Base-by-base conservation (phyloP, 768 basidiomycete species). In the Termitomyces sp. region DNA sequence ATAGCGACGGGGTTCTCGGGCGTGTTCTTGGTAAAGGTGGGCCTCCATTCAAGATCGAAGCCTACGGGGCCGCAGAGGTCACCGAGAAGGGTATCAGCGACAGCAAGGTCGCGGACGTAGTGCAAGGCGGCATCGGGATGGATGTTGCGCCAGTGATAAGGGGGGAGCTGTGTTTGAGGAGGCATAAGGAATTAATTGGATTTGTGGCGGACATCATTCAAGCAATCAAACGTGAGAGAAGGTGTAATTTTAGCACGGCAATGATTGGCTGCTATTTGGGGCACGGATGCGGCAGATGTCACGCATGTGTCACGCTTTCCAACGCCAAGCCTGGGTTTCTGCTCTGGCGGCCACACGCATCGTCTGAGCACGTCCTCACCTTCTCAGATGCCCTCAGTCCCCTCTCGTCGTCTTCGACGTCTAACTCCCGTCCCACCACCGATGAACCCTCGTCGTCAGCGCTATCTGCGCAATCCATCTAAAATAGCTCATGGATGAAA, bases 11-110 rank as follows among this genome's bases (percentile, higher is more conserved):
- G 87, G 65, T 92, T 88, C 69, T 86, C 81, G 27, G 71, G 65
- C 26, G 71, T 66, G 20, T 86, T 83, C 65, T 82, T 85, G 46
- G 62, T 60, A 63, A 72, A 84, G 20, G 65, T 82, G 0, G 91
- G 91, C 59, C 79, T 83, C 90, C 91, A 93, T 71, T 93, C 91
- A 37, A 90, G 75, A 66, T 93, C 91, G 61, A 93, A 85, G 27
- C 91, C 91, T 50, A 82, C 72, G 26, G 76, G 65, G 18, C 72
- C 74, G 30, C 62, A 44, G 57, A 77, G 74, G 34, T 59, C 44
- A 26, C 62, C 60, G 12, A 81, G 43, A 0, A 58, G 63, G 0
- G 72, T 60, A 43, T 78, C 72, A 7, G 79, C 77, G 26, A 69
- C 59, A 12, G 62, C 37, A 14, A 67, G 56, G 58, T 74, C 67